Conservation (phyloP, 257 asterid species). For the Ehretia macrophylla region DNA sequence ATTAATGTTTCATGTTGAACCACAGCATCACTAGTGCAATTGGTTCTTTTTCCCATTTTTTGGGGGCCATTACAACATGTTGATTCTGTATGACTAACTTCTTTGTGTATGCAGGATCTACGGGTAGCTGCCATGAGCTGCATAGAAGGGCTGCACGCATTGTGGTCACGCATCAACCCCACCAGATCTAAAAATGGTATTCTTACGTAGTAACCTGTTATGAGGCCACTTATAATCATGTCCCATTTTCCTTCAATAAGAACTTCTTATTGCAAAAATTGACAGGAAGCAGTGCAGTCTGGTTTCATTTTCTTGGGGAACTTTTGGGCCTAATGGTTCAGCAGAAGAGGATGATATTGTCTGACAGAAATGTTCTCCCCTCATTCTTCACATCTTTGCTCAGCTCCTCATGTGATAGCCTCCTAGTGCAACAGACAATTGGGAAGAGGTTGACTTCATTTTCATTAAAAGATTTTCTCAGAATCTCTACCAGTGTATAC, state of each 20-base stretch:
- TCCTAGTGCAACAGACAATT: slow-evolving; percentile 51
- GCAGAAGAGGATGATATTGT: slow-evolving; percentile 69
- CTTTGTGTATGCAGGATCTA: slow-evolving; percentile 42
- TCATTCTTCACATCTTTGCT: slow-evolving; percentile 65
- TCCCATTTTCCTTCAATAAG: too few species aligned
- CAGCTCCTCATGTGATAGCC: slow-evolving; percentile 48
- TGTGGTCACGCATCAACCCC: slow-evolving; percentile 36
- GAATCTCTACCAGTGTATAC: background rate
- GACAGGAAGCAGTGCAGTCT: slow-evolving; percentile 48
- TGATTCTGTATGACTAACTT: slow-evolving; percentile 10
- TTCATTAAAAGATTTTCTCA: background rate
- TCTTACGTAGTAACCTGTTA: background rate
- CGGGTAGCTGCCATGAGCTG: slow-evolving; percentile 68
- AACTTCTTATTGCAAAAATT: slow-evolving; percentile 22
- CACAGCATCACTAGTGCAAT: background rate
- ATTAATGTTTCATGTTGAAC: background rate
- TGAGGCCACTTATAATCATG: background rate
- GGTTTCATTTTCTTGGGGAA: slow-evolving; percentile 62
- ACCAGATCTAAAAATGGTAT: slow-evolving; percentile 49
- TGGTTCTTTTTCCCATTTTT: background rate
- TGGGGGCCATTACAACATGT: background rate
- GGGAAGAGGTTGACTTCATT: slow-evolving; percentile 48
- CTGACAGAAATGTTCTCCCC: slow-evolving; percentile 60
- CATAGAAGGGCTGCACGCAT: slow-evolving; percentile 47
- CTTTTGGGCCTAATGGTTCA: slow-evolving; percentile 54